Evolutionary conservation across 2,329 filamentous ascomycete species (phyloP), one percentile per base, ranked within the genome.

Genomic region (Phaeosphaeria sp.): DNA sequence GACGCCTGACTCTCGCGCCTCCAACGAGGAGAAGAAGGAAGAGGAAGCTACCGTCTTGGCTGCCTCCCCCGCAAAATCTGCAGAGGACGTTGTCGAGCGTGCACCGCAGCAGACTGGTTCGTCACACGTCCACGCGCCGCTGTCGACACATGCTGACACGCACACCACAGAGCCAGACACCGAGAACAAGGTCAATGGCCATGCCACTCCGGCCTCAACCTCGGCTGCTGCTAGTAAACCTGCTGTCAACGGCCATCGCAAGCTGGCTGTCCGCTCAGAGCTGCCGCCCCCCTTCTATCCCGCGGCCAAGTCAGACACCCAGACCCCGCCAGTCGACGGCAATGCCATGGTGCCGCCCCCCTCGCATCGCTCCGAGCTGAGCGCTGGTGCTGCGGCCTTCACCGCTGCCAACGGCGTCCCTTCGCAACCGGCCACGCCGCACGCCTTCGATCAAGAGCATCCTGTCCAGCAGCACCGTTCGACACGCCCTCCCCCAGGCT

Each of bases 241-340:
- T 42, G 59, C 48, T 51, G 58, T 54, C 6, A 72, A 74, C 42
- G 66, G 68, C 50, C 53, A 64, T 11, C 61, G 67, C 52, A 65
- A 69, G 55, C 52, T 68, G 36, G 57, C 62, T 27, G 48, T 65
- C n/a, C 68, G 63, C 30, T 51, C 68, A 21, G 66, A 76, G 54
- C 71, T 77, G 22, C 74, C 76, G 1, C 74, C 75, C 3, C 70
- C 74, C 21, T 77, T 77, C 64, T 70, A 74, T 54, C 76, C 74
- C 17, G 68, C 71, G 6, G 68, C 60, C 55, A 69, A 69, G 49
- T 46, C 60, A 7, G 63, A 65, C 39, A 62, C 56, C 27, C 66
- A 67, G 30, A 70, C 69, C 15, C 67, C 68, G 3, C 56, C 66
- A 6, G 67, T 59, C 11, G 65, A 72, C n/a, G 59, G 56, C 39